These are phyloP conservation scores for Xylariaceae sp. DNA, from an alignment of 2,329 filamentous ascomycete species.

Conservation along the genomic window DNA sequence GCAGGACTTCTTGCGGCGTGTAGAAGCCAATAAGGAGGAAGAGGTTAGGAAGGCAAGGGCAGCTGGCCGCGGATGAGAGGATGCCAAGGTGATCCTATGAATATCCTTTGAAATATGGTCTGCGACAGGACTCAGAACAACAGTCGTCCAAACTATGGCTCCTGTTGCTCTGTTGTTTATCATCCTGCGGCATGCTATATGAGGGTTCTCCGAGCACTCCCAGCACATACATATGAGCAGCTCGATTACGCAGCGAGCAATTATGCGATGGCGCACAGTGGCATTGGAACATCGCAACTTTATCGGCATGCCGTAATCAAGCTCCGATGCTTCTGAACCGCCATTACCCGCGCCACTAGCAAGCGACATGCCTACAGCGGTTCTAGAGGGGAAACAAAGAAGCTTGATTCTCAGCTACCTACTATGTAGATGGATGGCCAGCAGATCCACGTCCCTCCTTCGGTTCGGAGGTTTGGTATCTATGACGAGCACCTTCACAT, in stretches of 20 bases:
- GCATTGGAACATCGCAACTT: neutral
- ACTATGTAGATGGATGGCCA: too few relatives aligned
- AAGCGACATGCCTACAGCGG: neutral
- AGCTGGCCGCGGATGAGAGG: conserved; percentile 33
- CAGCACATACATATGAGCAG: neutral
- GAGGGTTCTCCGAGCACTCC: neutral
- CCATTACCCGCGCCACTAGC: neutral
- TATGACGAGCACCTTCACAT: too few relatives aligned
- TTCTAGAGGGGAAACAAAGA: neutral
- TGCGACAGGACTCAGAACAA: neutral
- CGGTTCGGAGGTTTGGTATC: too few relatives aligned
- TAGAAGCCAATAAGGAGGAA: conserved; percentile 59
- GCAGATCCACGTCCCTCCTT: too few relatives aligned
- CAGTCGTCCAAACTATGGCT: neutral
- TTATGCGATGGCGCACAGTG: neutral
- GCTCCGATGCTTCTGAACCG: too few relatives aligned
- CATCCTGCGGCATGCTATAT: neutral
- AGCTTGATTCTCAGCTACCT: neutral
- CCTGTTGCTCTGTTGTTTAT: neutral
- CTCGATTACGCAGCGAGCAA: neutral
- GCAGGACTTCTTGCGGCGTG: conserved; percentile 62
- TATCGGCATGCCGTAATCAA: neutral
- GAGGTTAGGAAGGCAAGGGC: conserved; percentile 54
- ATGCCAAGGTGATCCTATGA: neutral
- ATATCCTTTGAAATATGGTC: neutral